Conservation (phyloP, 257 asterid species). For the Ajuga chamaepitys region DNA sequence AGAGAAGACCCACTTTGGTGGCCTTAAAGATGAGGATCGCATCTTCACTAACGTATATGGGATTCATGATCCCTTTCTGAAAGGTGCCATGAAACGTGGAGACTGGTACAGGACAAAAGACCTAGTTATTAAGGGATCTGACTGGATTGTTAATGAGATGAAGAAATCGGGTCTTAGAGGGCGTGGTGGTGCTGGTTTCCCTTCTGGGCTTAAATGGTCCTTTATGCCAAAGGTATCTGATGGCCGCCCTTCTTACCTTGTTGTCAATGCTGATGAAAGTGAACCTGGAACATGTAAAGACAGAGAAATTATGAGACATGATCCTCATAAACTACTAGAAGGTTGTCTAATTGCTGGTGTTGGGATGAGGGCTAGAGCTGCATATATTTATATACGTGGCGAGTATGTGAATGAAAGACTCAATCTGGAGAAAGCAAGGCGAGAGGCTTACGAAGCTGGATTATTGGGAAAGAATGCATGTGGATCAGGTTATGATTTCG, state of each 20-base stretch:
- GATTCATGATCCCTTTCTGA: conserved; percentile 84
- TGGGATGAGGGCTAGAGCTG: conserved; percentile 97
- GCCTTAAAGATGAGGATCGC: conserved; percentile 96
- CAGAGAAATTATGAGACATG: conserved; percentile 98
- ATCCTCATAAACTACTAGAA: conserved; percentile 94
- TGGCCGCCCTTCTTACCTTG: conserved; percentile 98
- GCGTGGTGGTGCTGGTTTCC: conserved; percentile 99
- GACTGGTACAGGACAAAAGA: conserved; percentile 98
- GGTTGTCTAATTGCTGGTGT: conserved; percentile 98
- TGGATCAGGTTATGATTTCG: conserved; percentile 95
- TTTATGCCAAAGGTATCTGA: conserved; percentile 96
- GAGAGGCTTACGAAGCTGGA: conserved; percentile 92
- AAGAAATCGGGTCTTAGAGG: conserved; percentile 99
- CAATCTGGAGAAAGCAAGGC: conserved; percentile 82
- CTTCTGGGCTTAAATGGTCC: conserved; percentile 98
- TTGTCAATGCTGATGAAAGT: conserved; percentile 97
- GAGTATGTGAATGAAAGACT: conserved; percentile 91
- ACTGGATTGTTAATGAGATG: conserved; percentile 94
- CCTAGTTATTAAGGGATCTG: conserved; percentile 83
- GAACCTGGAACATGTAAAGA: conserved; percentile 99
- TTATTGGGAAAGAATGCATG: conserved; percentile 92
- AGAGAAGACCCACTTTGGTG: conserved; percentile 91
- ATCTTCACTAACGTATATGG: conserved; percentile 92
- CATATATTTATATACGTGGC: conserved; percentile 91
- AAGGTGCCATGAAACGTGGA: conserved; percentile 97